Evolutionary conservation across 345 rosid species (phyloP), one percentile per base, ranked within the genome.

Genomic region (Rhodamnia argentea): DNA sequence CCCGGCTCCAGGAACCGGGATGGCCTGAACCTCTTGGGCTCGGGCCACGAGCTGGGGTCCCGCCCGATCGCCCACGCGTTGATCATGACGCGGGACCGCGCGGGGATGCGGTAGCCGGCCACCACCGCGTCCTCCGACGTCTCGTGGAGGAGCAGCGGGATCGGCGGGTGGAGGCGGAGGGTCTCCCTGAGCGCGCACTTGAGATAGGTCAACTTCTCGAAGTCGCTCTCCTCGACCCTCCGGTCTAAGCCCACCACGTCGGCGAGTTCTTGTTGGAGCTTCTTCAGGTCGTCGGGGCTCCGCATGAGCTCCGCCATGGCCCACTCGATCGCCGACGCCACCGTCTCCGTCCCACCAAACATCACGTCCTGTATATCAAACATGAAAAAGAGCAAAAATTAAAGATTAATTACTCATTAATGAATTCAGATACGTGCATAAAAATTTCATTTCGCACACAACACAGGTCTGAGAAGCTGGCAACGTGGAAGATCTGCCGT

Each of bases 321-420:
- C 94, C 94, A 92, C 85, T 92, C 94, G 50, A 92, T 90, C 3
- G 91, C 92, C 14, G 92, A 92, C 15, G 92, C 94, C 84, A 92
- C 94, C 0, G 94, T 92, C 86, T 92, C 94, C 6, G 94, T 92
- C 86, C 94, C 94, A 52, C 92, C 94, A 85, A 92, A 92, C 94
- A 92, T 92, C 81, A 92, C 92, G 82, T 92, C 94, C 94, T 92
- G 83, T 26, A 37, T 13, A 37, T 51, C 52, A 40, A 52, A 2
- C 23, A 15, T 5, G 24, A 42, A 1, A 15, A 55, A 5, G 7
- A 8, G 12, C 26, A 13, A 2, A 22, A 44, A 6, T 4, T 14
- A 82, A 16, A 2, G 29, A 29, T 59, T 7, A 24, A 22, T 2
- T 16, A 11, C 20, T 37, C 64, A 13, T 40, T 40, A 37, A 64